phyloP scores from a whole-genome alignment of 768 basidiomycete species.

The Leccinum variicolor region DNA sequence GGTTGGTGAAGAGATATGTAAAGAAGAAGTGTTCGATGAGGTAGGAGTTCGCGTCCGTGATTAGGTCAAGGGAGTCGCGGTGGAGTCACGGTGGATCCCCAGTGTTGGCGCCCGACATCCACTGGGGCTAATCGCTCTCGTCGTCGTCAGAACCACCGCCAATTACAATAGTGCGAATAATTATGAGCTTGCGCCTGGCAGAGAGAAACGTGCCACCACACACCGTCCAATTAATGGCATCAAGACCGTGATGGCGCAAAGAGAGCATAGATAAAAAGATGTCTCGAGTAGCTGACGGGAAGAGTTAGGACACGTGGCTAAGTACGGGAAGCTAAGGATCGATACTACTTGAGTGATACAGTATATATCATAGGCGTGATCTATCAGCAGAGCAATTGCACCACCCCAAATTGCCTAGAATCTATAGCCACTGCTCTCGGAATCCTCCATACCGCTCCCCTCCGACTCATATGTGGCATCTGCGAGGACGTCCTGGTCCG shows the following conservation, averaged over 20 bases:
- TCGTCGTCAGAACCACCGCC: slow-evolving; percentile 46
- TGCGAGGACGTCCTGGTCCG: too few relatives aligned
- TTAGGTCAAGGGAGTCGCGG: slow-evolving; percentile 79
- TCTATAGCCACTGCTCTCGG: too few relatives aligned
- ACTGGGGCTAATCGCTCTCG: slow-evolving; percentile 47
- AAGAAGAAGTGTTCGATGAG: slow-evolving; percentile 87
- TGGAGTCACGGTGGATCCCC: slow-evolving; percentile 34
- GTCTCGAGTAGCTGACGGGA: slow-evolving; percentile 82
- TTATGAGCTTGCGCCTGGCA: neutral
- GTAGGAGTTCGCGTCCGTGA: slow-evolving; percentile 87
- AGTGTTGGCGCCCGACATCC: slow-evolving; percentile 22
- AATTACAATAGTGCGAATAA: slow-evolving; percentile 60
- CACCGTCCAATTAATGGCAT: slow-evolving; percentile 94
- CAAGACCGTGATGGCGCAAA: slow-evolving; percentile 78
- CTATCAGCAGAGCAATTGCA: too few relatives aligned
- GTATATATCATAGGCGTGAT: too few relatives aligned
- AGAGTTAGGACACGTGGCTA: too few relatives aligned
- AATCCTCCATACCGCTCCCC: too few relatives aligned
- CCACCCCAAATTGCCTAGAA: too few relatives aligned
- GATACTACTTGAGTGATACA: too few relatives aligned
- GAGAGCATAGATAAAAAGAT: slow-evolving; percentile 84
- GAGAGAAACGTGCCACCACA: slow-evolving; percentile 20
- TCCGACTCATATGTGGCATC: too few relatives aligned
- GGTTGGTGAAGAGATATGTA: slow-evolving; percentile 89
- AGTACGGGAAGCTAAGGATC: too few relatives aligned